These are phyloP conservation scores for Claviceps cyperi DNA, from an alignment of 2,329 filamentous ascomycete genomes.

Conservation along the genomic window DNA sequence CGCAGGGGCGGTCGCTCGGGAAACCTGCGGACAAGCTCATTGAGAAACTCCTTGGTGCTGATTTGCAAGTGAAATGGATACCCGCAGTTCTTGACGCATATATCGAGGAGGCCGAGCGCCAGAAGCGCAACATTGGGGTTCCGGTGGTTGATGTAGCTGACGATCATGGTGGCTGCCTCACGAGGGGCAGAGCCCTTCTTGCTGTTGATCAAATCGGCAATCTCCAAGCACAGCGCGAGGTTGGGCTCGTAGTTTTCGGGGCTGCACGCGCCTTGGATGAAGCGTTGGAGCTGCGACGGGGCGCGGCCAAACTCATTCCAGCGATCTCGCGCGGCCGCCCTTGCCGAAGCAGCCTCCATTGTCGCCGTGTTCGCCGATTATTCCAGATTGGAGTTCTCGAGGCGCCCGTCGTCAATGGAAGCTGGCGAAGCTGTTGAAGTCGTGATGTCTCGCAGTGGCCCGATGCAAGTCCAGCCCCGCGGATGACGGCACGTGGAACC, in stretches of 20 bases:
- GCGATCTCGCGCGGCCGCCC: conserved; percentile 88
- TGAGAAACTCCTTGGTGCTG: conserved; percentile 96
- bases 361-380: conserved; percentile 11
- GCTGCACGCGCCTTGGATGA: conserved; percentile 91
- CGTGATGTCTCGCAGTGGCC: neutral
- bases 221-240: conserved; percentile 89
- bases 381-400: neutral
- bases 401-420: neutral
- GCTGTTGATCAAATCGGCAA: conserved; percentile 87
- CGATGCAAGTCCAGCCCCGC: neutral
- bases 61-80: conserved; percentile 98
- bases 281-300: conserved; percentile 80
- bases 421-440: neutral
- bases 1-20: conserved; percentile 84
- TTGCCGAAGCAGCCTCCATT: conserved; percentile 91
- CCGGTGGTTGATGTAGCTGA: conserved; percentile 89
- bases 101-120: conserved; percentile 84
- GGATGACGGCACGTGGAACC: neutral
- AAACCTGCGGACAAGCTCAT: conserved; percentile 91
- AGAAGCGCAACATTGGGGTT: conserved; percentile 91
- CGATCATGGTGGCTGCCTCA: conserved; percentile 85
- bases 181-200: conserved; percentile 94
- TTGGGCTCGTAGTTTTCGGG: conserved; percentile 97
- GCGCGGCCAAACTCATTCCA: conserved; percentile 71
- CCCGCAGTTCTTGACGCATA: conserved; percentile 98